Percentiles rank a stretch among this genome's conserved stretches.
Evolutionary conservation across 106 monocot genomes (phyloP).

Genomic region (Narthecium ossifragum): DNA sequence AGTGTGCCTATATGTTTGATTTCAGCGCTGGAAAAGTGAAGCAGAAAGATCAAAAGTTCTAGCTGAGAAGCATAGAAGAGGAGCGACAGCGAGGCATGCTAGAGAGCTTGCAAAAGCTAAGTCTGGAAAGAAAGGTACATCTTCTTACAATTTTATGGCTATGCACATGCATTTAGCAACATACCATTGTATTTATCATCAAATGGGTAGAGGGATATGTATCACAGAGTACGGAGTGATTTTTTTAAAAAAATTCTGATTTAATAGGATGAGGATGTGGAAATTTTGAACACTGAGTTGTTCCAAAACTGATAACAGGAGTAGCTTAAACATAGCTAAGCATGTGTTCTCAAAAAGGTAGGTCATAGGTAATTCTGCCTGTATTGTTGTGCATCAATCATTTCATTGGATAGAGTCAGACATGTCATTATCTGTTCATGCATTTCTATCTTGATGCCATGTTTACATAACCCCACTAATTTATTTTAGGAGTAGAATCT

Average conservation of each 20-base stretch:
- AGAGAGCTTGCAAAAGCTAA: background rate
- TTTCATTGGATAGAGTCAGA: too few relatives aligned
- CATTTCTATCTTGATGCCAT: too few relatives aligned
- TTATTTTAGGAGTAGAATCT: too few relatives aligned
- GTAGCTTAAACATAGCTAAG: too few relatives aligned
- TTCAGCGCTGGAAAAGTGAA: conserved; percentile 75
- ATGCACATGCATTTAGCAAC: background rate
- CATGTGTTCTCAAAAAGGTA: too few relatives aligned
- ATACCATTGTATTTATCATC: background rate
- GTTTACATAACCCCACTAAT: too few relatives aligned
- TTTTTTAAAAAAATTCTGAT: background rate
- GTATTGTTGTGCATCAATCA: too few relatives aligned
- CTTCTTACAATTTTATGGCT: background rate
- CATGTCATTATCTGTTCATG: too few relatives aligned
- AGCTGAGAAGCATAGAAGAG: conserved; percentile 83
- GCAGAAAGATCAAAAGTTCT: conserved; percentile 48
- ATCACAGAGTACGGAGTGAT: background rate
- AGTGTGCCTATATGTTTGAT: too few relatives aligned
- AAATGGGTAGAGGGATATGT: background rate
- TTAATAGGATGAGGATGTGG: background rate
- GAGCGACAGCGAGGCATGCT: conserved; percentile 29
- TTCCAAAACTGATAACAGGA: too few relatives aligned
- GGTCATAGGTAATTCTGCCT: too few relatives aligned
- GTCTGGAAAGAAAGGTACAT: background rate
- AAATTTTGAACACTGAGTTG: too few relatives aligned